phyloP scores from a whole-genome alignment of 495 filamentous ascomycete species.

The Chaetomium cochliodes region DNA sequence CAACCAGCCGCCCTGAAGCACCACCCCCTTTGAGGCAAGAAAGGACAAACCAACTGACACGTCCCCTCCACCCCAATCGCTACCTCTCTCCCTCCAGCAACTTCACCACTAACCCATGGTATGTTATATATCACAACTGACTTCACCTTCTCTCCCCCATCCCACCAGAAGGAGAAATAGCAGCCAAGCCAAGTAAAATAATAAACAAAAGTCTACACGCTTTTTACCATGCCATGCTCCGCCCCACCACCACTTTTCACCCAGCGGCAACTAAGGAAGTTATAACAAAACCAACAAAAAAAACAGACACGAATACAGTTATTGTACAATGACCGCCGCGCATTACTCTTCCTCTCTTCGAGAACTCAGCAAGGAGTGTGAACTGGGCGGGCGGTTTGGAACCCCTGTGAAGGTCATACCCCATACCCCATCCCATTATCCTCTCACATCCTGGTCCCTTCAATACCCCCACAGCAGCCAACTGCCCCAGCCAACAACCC shows the following conservation, averaged over 20 bases:
- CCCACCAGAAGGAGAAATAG: neutral
- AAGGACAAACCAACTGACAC: too few relatives aligned
- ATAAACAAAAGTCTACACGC: conserved; percentile 4
- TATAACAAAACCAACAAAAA: neutral
- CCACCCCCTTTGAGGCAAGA: too few relatives aligned
- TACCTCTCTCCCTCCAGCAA: too few relatives aligned
- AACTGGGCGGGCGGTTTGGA: too few relatives aligned
- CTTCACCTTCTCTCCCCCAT: too few relatives aligned
- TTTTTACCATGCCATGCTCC: conserved; percentile 4
- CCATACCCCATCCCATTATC: too few relatives aligned
- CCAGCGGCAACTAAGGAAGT: neutral
- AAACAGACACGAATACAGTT: conserved; percentile 10
- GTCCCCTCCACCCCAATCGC: too few relatives aligned
- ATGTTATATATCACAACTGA: too few relatives aligned
- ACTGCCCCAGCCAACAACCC: neutral
- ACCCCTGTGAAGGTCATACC: too few relatives aligned
- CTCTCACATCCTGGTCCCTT: neutral
- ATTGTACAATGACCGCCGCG: conserved; percentile 1
- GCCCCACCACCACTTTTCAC: neutral
- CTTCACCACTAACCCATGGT: too few relatives aligned
- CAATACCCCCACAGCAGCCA: neutral
- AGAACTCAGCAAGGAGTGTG: too few relatives aligned
- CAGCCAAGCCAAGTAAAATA: neutral
- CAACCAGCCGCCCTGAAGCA: too few relatives aligned
- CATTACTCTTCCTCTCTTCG: neutral